Evolutionary conservation across 2,329 filamentous ascomycete genomes (phyloP).

Genomic region (Pyrenophora tritici-repentis): DNA sequence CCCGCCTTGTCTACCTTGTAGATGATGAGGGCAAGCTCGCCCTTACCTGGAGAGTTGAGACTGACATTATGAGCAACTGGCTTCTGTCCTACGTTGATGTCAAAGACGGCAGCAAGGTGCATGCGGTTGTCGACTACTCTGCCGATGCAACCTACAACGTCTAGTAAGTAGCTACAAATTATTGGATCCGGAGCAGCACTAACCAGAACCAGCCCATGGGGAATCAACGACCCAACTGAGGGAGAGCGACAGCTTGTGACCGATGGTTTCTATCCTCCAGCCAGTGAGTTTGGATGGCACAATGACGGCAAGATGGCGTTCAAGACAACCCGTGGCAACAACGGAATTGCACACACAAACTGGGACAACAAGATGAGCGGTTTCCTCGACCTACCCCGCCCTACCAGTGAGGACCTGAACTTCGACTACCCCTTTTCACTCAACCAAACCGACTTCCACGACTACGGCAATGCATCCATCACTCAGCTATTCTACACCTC

Average conservation of each 20-base stretch:
- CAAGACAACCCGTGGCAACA: constrained; percentile 63
- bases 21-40: constrained; percentile 55
- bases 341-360: constrained; percentile 61
- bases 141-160: constrained; percentile 62
- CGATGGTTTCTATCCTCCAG: constrained; percentile 55
- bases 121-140: constrained; percentile 63
- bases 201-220: constrained; percentile 49
- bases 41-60: constrained; percentile 64
- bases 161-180: constrained; percentile 46
- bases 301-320: constrained; percentile 55
- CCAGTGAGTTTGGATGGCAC: constrained; percentile 62
- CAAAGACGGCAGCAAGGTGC: constrained; percentile 52
- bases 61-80: constrained; percentile 62
- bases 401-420: constrained; percentile 48
- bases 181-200: not conserved
- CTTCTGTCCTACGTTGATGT: constrained; percentile 64
- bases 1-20: constrained; percentile 61
- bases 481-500: constrained; percentile 66
- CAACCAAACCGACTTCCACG: constrained; percentile 28
- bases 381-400: constrained; percentile 59
- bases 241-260: constrained; percentile 52
- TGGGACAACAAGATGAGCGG: constrained; percentile 47
- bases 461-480: constrained; percentile 60
- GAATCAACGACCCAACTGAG: constrained; percentile 59
- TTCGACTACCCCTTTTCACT: constrained; percentile 49